These are phyloP conservation scores for Astrothelium macrocarpum DNA, from an alignment of 495 filamentous ascomycete genomes.

Conservation along the genomic window DNA sequence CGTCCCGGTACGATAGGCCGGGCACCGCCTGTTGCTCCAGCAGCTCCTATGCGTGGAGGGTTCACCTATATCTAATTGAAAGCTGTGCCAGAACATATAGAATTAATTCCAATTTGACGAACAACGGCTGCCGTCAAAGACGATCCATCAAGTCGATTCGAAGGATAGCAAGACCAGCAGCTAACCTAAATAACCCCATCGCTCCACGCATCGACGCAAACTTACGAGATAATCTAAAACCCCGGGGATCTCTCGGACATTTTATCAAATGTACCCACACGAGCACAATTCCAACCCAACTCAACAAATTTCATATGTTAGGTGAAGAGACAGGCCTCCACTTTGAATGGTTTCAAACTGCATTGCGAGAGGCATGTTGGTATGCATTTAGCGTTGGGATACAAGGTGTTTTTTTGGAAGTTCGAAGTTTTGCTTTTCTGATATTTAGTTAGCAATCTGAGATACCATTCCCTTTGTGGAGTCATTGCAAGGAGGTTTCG, in stretches of 20 bases:
- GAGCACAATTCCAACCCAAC: too few species aligned
- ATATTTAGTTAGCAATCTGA: too few species aligned
- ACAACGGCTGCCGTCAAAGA: not conserved
- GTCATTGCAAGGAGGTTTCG: too few species aligned
- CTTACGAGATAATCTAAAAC: too few species aligned
- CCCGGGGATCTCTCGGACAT: too few species aligned
- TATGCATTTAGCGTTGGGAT: constrained; percentile 1
- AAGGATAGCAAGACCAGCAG: too few species aligned
- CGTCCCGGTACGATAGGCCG: constrained; percentile 16
- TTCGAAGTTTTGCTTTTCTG: not conserved
- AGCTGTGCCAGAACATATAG: not conserved
- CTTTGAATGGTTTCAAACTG: not conserved
- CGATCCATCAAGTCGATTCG: not conserved
- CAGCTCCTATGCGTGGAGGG: not conserved
- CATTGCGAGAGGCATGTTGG: not conserved
- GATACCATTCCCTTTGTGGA: too few species aligned
- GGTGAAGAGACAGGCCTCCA: too few species aligned
- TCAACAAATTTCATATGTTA: too few species aligned
- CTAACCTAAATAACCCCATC: too few species aligned
- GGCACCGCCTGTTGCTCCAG: not conserved
- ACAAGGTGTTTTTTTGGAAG: not conserved
- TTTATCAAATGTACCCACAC: too few species aligned
- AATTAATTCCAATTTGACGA: not conserved
- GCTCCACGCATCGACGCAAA: too few species aligned
- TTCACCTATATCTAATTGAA: not conserved